phyloP scores from a whole-genome alignment of 164 flowering plant genomes.

The Dillenia turbinata region DNA sequence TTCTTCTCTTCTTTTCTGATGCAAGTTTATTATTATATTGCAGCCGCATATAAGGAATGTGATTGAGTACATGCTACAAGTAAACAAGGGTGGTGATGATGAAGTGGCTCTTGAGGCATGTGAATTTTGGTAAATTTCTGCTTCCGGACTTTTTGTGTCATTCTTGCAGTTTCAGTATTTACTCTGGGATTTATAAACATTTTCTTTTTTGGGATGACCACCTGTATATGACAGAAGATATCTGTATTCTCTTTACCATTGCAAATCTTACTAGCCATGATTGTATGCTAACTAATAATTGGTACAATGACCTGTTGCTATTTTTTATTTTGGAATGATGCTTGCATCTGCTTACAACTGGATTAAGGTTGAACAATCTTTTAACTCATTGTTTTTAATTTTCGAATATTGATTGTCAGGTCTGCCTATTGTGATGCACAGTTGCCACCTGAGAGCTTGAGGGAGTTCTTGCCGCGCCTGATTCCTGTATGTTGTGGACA shows the following conservation, averaged over 20 bases:
- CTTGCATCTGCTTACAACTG: no score
- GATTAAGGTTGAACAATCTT: background rate
- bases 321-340: no score
- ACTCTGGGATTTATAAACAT: no score
- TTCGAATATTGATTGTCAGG: conserved; percentile 43
- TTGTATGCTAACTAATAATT: no score
- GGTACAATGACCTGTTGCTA: no score
- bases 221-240: no score
- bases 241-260: no score
- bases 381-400: background rate
- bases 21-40: conserved; percentile 6
- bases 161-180: no score
- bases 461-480: conserved; percentile 75
- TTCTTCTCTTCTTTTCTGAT: conserved; percentile 3
- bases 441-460: conserved; percentile 60
- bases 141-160: background rate
- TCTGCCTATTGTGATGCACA: conserved; percentile 93
- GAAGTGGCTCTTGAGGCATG: conserved; percentile 99
- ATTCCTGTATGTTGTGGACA: conserved; percentile 54
- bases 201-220: no score
- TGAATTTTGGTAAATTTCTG: conserved; percentile 80
- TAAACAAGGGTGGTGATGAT: conserved; percentile 82
- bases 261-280: no score
- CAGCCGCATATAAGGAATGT: conserved; percentile 93
- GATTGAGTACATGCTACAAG: conserved; percentile 91